Evolutionary conservation across 2,329 filamentous ascomycete genomes (phyloP).

Genomic region (Coniosporium tulheliwenetii): DNA sequence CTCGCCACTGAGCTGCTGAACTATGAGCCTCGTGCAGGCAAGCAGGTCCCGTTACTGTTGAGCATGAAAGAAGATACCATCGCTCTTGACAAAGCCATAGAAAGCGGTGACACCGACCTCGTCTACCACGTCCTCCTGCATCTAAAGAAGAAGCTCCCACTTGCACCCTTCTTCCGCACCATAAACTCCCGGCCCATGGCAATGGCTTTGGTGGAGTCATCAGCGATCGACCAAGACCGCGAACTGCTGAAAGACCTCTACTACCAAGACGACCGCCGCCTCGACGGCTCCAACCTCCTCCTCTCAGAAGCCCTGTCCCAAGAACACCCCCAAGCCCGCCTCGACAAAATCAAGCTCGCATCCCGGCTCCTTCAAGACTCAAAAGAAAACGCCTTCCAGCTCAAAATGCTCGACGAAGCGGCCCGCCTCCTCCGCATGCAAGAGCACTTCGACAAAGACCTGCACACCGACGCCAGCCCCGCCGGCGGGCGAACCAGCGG

Average conservation of each 20-base stretch:
- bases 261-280: constrained; percentile 86
- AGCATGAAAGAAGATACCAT: constrained; percentile 94
- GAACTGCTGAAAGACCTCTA: constrained; percentile 86
- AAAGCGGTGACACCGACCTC: constrained; percentile 87
- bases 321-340: constrained; percentile 49
- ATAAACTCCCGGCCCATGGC: constrained; percentile 77
- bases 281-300: constrained; percentile 79
- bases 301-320: constrained; percentile 69
- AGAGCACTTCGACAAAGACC: constrained; percentile 70
- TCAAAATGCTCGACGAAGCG: constrained; percentile 64
- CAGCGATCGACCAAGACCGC: constrained; percentile 62
- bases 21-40: constrained; percentile 85
- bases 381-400: constrained; percentile 61
- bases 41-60: constrained; percentile 83
- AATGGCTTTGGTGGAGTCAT: constrained; percentile 76
- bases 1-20: constrained; percentile 84
- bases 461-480: constrained; percentile 27
- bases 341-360: constrained; percentile 80
- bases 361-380: constrained; percentile 70
- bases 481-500: neutral
- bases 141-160: constrained; percentile 75
- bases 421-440: constrained; percentile 70
- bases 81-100: constrained; percentile 89
- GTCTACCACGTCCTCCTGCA: constrained; percentile 80
- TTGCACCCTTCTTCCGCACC: constrained; percentile 82